Evolutionary conservation across 352 stramenopile genomes (phyloP).

Genomic region (Elongisporangium anandrum): DNA sequence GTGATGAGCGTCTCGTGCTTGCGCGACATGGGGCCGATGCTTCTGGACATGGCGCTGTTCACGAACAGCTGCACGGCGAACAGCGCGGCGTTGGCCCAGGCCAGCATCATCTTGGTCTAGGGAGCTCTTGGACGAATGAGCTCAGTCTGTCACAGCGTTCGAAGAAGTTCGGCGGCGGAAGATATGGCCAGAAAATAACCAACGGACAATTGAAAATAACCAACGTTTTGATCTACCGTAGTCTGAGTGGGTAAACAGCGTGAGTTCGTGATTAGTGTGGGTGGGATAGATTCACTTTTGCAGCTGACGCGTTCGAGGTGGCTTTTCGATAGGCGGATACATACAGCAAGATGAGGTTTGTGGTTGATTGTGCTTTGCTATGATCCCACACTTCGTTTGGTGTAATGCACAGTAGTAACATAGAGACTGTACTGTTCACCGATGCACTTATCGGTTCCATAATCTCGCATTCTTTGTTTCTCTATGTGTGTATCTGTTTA

Average conservation of each 20-base stretch:
- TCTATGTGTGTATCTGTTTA: background rate
- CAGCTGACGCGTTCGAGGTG: background rate
- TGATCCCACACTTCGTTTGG: background rate
- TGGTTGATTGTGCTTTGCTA: background rate
- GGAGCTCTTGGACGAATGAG: background rate
- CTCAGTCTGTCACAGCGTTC: background rate
- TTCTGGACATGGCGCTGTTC: constrained; percentile 42
- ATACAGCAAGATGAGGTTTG: background rate
- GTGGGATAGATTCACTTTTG: background rate
- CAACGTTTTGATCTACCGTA: too few relatives aligned
- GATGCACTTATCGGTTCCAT: background rate
- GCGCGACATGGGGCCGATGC: constrained; percentile 49
- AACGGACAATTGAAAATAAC: background rate
- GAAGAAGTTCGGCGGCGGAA: background rate
- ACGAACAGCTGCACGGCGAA: constrained; percentile 62
- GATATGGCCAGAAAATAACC: background rate
- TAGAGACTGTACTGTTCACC: too few relatives aligned
- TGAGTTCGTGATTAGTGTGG: background rate
- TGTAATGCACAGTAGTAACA: background rate
- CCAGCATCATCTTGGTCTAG: constrained; percentile 26
- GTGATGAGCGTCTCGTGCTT: constrained; percentile 76
- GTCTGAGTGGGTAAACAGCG: too few relatives aligned
- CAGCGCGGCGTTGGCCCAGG: constrained; percentile 56
- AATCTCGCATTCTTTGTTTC: background rate
- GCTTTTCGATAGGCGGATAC: background rate